Evolutionary conservation across 805 yeast species (phyloP), one percentile per base, ranked within the genome.

Genomic region (Barnettozyma salicaria): DNA sequence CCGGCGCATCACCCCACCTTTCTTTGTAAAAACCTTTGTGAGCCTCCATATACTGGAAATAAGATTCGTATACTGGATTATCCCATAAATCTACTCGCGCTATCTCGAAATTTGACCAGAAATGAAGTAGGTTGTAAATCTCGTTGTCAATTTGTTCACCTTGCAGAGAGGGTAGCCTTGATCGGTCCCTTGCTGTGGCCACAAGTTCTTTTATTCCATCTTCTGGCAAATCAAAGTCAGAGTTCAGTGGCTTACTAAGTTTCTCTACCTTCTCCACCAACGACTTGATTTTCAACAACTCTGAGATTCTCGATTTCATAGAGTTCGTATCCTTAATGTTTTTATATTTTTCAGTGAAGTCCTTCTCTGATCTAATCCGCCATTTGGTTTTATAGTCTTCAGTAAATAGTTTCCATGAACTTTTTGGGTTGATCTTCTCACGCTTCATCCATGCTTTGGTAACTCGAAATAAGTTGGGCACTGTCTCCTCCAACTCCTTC

Each of bases 1-100:
- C 78, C 0, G 97, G 96, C 0, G 97, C 96, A 67, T 90, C 97
- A 2, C 97, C 97, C 97, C 97, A 90, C 52, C 98, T 65, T 58
- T 92, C 96, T 37, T 73, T 70, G 70, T 78, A 88, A 54, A 90
- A 89, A 0, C 97, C 97, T 9, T 89, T 86, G 4, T 77, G 63
- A 7, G 59, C 34, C 39, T 92, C 97, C 33, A 90, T 59, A 48
- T 66, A 73, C 27, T 77, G 62, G 57, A 85, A 86, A 56, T 79
- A 89, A 19, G 67, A 66, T 34, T 75, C 68, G 59, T 90, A 92
- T 16, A 68, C 56, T 5, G 72, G 69, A 17, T 83, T 75, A 29
- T 72, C 67, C 66, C 86, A 89, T 14, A 89, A 58, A 48, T 80
- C 88, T 2, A 88, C 73, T 36, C 84, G 65, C 4, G 96, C 96